A percentile compares a stretch with the other conserved stretches of the same genome.
Evolutionary conservation across 75 land plant species (phyloP).

Genomic region (Selaginella moellendorffii): DNA sequence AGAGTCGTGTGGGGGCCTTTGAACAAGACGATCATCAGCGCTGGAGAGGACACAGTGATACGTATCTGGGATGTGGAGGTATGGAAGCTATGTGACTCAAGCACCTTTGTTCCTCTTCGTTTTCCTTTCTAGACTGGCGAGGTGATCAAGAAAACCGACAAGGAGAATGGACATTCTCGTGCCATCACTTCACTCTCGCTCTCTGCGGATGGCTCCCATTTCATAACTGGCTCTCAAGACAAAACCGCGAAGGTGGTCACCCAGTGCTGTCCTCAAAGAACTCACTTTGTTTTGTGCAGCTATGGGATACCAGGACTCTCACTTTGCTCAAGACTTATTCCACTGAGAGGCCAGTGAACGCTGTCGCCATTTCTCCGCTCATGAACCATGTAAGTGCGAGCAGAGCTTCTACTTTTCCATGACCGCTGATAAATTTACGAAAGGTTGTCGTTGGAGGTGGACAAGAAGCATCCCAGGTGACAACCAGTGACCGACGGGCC

Average conservation of each 20-base stretch:
- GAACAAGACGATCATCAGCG: conserved; percentile 81
- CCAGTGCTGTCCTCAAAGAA: background rate
- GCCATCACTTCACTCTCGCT: conserved; percentile 56
- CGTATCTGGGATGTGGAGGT: conserved; percentile 99
- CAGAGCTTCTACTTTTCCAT: too few relatives aligned
- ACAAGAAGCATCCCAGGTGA: conserved; percentile 84
- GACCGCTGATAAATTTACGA: too few relatives aligned
- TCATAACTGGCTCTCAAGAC: conserved; percentile 78
- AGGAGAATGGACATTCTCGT: conserved; percentile 68
- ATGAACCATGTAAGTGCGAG: conserved; percentile 91
- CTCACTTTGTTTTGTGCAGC: conserved; percentile 20
- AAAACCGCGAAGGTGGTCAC: conserved; percentile 66
- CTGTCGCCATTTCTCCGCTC: conserved; percentile 91
- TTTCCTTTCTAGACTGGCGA: conserved; percentile 57
- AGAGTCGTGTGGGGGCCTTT: conserved; percentile 98
- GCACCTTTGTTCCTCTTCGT: background rate
- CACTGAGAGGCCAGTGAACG: conserved; percentile 90
- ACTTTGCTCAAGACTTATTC: conserved; percentile 72
- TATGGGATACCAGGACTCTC: conserved; percentile 87
- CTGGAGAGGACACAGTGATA: conserved; percentile 70
- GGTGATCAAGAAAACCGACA: conserved; percentile 62
- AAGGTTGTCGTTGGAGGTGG: conserved; percentile 97
- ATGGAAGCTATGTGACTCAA: background rate
- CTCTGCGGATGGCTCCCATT: conserved; percentile 77
- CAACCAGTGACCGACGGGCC: conserved; percentile 82